Base-by-base conservation (phyloP, 2,329 filamentous ascomycete species). In the Fusarium sp. region DNA sequence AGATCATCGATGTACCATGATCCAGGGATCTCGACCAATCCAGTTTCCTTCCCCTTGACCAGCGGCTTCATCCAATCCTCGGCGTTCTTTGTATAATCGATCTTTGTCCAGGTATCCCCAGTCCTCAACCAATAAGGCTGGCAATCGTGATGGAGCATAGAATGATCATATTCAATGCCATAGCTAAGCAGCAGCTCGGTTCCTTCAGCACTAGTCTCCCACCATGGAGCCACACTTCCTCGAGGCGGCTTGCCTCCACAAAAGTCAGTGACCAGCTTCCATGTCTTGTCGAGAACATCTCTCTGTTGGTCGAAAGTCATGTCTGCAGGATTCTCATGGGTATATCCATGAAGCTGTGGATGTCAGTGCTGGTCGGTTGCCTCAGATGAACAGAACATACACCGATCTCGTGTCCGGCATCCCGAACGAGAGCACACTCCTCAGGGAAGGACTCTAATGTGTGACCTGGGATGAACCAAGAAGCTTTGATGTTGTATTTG, bases 231-330 rank as follows among this genome's bases (percentile, higher is more conserved):
- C 0, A 94, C 92, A 42, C 88, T 91, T 1, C 93, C 93, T 2
- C 92, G 84, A 0, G 93, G 93, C 2, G 91, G 91, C 81, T 93
- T 93, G 2, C 67, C 58, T 12, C 92, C 91, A 42, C 76, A 77
- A 53, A 95, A 92, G 2, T 92, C 90, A 0, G 90, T 93, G 44
- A 94, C 87, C 80, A 94, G 85, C 33, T 87, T 87, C 80, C 91
- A 94, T 11, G 92, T 94, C 81, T 93, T 93, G 76, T 93, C 90
- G 12, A 95, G 86, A n/a, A 95, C 91, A 62, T 93, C 92, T 35
- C 87, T 88, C 81, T 95, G 93, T 82, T 95, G 93, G 78, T 94
- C 92, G 12, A 92, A 80, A 0, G 87, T 92, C 92, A 94, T 93
- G 69, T 91, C 88, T 0, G 85, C 86, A 0, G 92, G 92, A 77